Conservation (phyloP, 768 basidiomycete genomes). For the Mycena haematopus region DNA sequence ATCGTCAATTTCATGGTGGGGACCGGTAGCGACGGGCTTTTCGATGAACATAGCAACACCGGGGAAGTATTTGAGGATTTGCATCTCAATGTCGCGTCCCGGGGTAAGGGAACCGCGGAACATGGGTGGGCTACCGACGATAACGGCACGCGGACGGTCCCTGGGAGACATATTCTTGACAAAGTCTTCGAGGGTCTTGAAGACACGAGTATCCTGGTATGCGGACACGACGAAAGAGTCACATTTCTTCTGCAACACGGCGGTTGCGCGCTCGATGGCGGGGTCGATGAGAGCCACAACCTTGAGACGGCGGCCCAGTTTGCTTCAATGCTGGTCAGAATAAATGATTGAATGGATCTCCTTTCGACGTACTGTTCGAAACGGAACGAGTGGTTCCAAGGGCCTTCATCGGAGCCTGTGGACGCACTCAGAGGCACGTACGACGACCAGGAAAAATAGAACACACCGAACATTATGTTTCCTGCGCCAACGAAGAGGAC, state of each 20-base stretch:
- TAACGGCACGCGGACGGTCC: constrained; percentile 79
- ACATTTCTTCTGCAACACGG: constrained; percentile 88
- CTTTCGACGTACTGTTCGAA: constrained; percentile 75
- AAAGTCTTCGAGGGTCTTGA: constrained; percentile 87
- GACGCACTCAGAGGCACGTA: not conserved
- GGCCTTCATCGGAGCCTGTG: constrained; percentile 84
- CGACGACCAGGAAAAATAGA: constrained; percentile 1
- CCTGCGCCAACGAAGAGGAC: constrained; percentile 95
- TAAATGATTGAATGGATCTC: constrained; percentile 8
- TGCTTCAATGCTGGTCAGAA: constrained; percentile 52
- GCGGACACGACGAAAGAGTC: constrained; percentile 93
- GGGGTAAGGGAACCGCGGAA: constrained; percentile 81
- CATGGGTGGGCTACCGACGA: constrained; percentile 93
- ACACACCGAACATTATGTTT: constrained; percentile 95
- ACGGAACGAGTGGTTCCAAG: constrained; percentile 93
- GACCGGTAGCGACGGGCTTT: constrained; percentile 90
- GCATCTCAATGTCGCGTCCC: constrained; percentile 85
- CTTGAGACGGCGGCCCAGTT: constrained; percentile 95
- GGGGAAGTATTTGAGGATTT: constrained; percentile 88
- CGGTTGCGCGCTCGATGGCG: constrained; percentile 76
- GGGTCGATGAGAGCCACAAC: constrained; percentile 96
- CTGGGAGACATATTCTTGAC: constrained; percentile 67
- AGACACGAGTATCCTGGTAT: constrained; percentile 87
- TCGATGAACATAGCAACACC: constrained; percentile 90
- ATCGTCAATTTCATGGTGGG: constrained; percentile 68